These are phyloP conservation scores for Rutidosis leptorrhynchoides DNA, from an alignment of 129 eudicot species.

Conservation along the genomic window DNA sequence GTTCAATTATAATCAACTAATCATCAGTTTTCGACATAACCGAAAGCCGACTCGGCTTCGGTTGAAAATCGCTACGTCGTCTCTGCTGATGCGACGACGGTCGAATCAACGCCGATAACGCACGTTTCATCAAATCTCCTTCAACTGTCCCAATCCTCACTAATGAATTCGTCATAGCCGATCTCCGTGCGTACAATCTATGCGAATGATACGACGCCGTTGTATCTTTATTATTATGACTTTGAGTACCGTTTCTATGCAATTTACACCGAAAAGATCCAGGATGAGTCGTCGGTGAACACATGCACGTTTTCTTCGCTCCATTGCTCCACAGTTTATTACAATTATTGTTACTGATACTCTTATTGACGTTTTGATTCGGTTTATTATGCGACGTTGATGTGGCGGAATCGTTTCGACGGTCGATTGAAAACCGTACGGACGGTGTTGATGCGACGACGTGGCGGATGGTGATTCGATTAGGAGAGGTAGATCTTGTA, in stretches of 20 bases:
- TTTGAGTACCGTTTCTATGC: constrained; percentile 36
- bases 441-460: constrained; percentile 31
- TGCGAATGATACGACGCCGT: constrained; percentile 42
- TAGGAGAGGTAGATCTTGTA: constrained; percentile 41
- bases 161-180: constrained; percentile 70
- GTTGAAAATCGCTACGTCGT: constrained; percentile 57
- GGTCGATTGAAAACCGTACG: constrained; percentile 41
- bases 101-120: constrained; percentile 55
- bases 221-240: not conserved
- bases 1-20: not conserved
- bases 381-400: constrained; percentile 20
- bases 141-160: constrained; percentile 65
- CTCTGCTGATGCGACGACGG: constrained; percentile 64
- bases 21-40: constrained; percentile 50
- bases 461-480: constrained; percentile 36
- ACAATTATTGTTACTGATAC: constrained; percentile 6
- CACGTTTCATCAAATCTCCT: constrained; percentile 61
- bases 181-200: constrained; percentile 54
- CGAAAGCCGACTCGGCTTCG: constrained; percentile 60
- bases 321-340: constrained; percentile 14
- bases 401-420: constrained; percentile 26
- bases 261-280: constrained; percentile 79
- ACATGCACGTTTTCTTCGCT: constrained; percentile 54
- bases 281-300: constrained; percentile 85
- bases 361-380: constrained; percentile 23